These are phyloP conservation scores for Kodamaea ohmeri DNA, from an alignment of 1,139 yeast genomes.

Conservation along the genomic window DNA sequence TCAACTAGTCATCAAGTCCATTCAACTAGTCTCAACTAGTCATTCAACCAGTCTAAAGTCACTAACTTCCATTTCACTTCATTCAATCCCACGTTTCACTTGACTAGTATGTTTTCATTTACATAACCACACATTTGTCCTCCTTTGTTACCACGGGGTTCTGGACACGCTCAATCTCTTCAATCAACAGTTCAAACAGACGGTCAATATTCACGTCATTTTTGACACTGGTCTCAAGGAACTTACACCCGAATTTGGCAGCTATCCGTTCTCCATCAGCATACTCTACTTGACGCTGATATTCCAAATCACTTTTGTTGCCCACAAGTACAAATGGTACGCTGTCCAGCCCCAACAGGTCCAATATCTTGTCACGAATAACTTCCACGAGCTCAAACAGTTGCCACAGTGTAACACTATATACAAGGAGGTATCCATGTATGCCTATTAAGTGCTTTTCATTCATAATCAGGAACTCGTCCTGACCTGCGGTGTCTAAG, in stretches of 20 bases:
- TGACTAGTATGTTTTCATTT: no score
- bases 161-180: conserved; percentile 64
- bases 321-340: conserved; percentile 84
- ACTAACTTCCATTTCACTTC: no score
- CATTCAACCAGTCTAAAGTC: no score
- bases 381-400: conserved; percentile 77
- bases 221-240: conserved; percentile 83
- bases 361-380: conserved; percentile 81
- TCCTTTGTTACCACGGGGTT: conserved; percentile 43
- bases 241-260: conserved; percentile 58
- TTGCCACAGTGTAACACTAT: conserved; percentile 75
- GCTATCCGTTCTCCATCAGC: conserved; percentile 69
- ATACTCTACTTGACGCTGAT: conserved; percentile 61
- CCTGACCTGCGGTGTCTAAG: conserved; percentile 94
- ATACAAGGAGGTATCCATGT: conserved; percentile 81
- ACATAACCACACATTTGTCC: conserved; percentile 39
- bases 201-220: conserved; percentile 62
- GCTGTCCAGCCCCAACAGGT: conserved; percentile 66
- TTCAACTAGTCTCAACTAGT: no score
- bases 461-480: conserved; percentile 80
- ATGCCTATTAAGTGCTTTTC: conserved; percentile 82
- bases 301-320: conserved; percentile 71
- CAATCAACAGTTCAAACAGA: conserved; percentile 66
- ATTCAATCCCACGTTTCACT: no score
- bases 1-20: no score